phyloP scores from a whole-genome alignment of 192 early-diverging fungal species.

The Rhizoclosmatium sp. region DNA sequence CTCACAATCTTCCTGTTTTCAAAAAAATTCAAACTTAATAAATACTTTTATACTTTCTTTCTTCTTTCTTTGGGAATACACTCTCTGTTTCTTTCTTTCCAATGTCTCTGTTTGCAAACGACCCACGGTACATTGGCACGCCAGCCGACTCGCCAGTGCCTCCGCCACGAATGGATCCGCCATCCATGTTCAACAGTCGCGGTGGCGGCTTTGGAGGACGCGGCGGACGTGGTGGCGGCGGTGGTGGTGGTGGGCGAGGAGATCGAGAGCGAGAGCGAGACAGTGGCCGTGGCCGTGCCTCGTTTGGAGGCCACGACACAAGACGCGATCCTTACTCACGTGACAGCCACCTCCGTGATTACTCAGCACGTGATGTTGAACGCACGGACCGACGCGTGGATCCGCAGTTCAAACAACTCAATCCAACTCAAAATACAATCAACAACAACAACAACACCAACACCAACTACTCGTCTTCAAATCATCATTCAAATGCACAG shows the following conservation, averaged over 20 bases:
- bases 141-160: constrained; percentile 41
- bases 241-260: constrained; percentile 10
- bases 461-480: not conserved
- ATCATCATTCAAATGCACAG: not conserved
- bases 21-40: no score
- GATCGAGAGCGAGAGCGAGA: not conserved
- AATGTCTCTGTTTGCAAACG: constrained; percentile 8
- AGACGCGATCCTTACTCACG: not conserved
- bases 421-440: not conserved
- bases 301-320: not conserved
- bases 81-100: no score
- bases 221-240: constrained; percentile 5
- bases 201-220: not conserved
- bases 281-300: not conserved
- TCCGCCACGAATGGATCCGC: constrained; percentile 43
- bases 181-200: not conserved
- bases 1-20: no score
- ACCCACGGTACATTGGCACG: constrained; percentile 45
- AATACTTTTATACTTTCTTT: no score
- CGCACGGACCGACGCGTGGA: not conserved
- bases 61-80: no score
- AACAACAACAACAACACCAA: not conserved
- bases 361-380: constrained; percentile 3
- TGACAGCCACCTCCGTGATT: not conserved
- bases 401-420: not conserved